These are phyloP conservation scores for Forsythia suspensa DNA, from an alignment of 257 asterid species.

Conservation along the genomic window DNA sequence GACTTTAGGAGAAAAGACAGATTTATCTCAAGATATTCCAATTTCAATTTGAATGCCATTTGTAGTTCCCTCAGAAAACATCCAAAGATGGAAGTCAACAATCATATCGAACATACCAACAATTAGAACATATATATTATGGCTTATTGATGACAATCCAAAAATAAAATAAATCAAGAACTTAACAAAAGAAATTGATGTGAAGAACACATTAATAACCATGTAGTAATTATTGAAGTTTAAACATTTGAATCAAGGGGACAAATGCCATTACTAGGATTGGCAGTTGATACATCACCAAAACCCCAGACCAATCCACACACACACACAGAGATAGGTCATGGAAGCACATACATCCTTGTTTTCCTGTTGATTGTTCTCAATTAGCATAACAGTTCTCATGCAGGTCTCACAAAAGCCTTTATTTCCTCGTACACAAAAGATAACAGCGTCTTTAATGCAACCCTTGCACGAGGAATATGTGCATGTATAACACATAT, in stretches of 20 bases:
- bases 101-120: background rate
- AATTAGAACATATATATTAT: background rate
- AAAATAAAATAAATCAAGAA: slow-evolving; percentile 7
- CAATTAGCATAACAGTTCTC: slow-evolving; percentile 70
- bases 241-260: slow-evolving; percentile 10
- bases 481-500: slow-evolving; percentile 91
- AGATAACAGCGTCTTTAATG: slow-evolving; percentile 60
- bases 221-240: background rate
- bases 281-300: slow-evolving; percentile 8
- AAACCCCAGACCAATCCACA: background rate
- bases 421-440: slow-evolving; percentile 84
- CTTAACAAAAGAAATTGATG: background rate
- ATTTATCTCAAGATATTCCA: background rate
- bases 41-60: background rate
- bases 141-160: slow-evolving; percentile 4
- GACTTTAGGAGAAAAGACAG: background rate
- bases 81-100: background rate
- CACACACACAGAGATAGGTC: background rate
- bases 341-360: slow-evolving; percentile 44
- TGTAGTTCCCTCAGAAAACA: too few species aligned
- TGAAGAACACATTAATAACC: background rate
- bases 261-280: slow-evolving; percentile 12
- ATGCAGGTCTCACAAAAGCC: slow-evolving; percentile 96
- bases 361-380: slow-evolving; percentile 52
- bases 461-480: slow-evolving; percentile 94